Base-by-base conservation (phyloP, 805 yeast genomes). In the Wickerhamomyces tratensis region DNA sequence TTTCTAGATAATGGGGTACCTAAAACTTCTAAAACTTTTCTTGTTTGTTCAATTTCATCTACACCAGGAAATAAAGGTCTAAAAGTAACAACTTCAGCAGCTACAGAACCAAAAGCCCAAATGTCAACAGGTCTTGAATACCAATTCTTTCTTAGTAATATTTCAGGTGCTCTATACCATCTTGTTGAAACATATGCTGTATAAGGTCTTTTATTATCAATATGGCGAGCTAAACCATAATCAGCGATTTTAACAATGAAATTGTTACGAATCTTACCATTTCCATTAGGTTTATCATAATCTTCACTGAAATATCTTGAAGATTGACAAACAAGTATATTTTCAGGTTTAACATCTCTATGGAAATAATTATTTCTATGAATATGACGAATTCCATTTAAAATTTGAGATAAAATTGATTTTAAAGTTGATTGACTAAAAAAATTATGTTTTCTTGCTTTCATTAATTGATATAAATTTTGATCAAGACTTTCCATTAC, bases 291-390 rank as follows among this genome's bases (percentile, higher is more conserved):
- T 13, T 61, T 40, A 48, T 60, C 59, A 10, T 53, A 50, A 48
- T 65, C 58, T 58, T 62, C 60, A 57, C 4, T 20, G 4, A 74
- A 82, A 53, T 72, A 82, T 40, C 69, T 69, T 35, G 63, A 60
- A 6, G 82, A 63, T 25, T 80, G 77, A 34, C 79, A 69, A 5
- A 89, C 76, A 50, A 91, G 71, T 26, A 91, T 82, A 61, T 91
- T 91, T 55, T 91, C 97, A 0, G 98, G 98, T 61, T 91, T 91
- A 39, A 91, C 72, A 66, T 91, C 98, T 44, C 98, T 74, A 59
- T 91, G 98, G 54, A 81, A 81, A 54, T 71, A 86, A 10, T 74
- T 73, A 51, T 70, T 65, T 27, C 61, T 58, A 54, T 86, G 98
- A 43, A 91, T 87, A 59, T 91, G 97, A 43, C 77, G 74, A 29